phyloP scores from a whole-genome alignment of 2,329 filamentous ascomycete genomes.

The Drechslera avenae region DNA sequence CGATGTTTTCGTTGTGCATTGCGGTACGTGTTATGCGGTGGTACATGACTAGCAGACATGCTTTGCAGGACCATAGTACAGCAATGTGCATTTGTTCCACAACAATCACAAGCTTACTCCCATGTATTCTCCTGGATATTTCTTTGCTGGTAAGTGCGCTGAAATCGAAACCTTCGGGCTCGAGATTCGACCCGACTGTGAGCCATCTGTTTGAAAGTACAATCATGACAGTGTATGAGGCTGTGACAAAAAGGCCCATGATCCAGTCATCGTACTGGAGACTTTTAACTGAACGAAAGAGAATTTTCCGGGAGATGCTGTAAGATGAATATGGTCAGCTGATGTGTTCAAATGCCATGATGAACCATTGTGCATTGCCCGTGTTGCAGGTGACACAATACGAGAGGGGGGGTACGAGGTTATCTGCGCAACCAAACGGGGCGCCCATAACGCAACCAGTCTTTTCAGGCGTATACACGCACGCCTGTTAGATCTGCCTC shows the following conservation, averaged over 20 bases:
- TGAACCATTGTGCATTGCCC: too few relatives aligned
- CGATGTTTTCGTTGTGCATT: constrained; percentile 32
- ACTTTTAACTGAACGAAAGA: constrained; percentile 54
- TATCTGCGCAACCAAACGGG: not conserved
- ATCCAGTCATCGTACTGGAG: constrained; percentile 64
- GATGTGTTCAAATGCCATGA: not conserved
- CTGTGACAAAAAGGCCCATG: constrained; percentile 58
- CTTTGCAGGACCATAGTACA: constrained; percentile 59
- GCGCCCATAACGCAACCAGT: not conserved
- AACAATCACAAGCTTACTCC: constrained; percentile 57
- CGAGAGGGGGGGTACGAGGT: not conserved
- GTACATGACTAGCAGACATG: constrained; percentile 61
- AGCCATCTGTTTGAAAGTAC: constrained; percentile 54
- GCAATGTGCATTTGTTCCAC: constrained; percentile 60
- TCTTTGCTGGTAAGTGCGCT: constrained; percentile 46
- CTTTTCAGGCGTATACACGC: not conserved
- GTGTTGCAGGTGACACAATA: not conserved
- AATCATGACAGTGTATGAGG: constrained; percentile 57
- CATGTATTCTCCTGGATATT: constrained; percentile 36
- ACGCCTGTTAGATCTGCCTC: not conserved
- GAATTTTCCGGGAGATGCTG: constrained; percentile 52
- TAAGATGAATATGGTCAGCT: constrained; percentile 1
- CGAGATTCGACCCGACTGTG: constrained; percentile 50
- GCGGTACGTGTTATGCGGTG: constrained; percentile 53
- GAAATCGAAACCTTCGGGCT: constrained; percentile 55